Conservation (phyloP, 139 green algal species). For the Auxenochlorella pyrenoidosa region DNA sequence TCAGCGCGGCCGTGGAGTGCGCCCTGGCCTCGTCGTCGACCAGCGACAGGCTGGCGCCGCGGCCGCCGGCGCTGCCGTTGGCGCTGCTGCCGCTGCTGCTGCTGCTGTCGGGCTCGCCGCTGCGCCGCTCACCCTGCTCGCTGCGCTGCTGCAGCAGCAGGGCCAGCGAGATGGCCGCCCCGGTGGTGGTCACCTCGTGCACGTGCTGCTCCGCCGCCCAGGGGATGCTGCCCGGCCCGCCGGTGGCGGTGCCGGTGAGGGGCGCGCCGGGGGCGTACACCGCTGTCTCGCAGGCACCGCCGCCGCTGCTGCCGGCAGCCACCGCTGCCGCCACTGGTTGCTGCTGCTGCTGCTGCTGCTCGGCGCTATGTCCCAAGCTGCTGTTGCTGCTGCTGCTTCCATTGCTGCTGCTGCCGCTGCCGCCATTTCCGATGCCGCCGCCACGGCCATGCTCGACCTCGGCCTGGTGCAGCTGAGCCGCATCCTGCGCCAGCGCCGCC, state of each 20-base stretch:
- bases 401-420: constrained; percentile 7
- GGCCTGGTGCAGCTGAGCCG: not conserved
- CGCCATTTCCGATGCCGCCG: not conserved
- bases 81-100: not conserved
- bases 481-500: not conserved
- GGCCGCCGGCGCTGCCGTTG: not conserved
- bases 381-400: not conserved
- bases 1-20: constrained; percentile 3
- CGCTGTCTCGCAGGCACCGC: too few relatives aligned
- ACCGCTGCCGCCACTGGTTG: not conserved
- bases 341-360: not conserved
- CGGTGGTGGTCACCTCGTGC: constrained; percentile 17
- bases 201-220: constrained; percentile 21
- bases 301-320: not conserved
- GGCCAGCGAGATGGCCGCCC: constrained; percentile 20
- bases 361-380: not conserved
- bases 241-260: not conserved
- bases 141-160: constrained; percentile 32
- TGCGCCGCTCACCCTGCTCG: not conserved
- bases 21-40: not conserved
- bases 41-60: not conserved
- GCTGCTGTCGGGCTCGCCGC: not conserved
- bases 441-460: not conserved
- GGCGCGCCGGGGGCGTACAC: constrained; percentile 8
- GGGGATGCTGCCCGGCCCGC: constrained; percentile 24